Base-by-base conservation (phyloP, 495 filamentous ascomycete genomes). In the Aspergillus nanangensis region DNA sequence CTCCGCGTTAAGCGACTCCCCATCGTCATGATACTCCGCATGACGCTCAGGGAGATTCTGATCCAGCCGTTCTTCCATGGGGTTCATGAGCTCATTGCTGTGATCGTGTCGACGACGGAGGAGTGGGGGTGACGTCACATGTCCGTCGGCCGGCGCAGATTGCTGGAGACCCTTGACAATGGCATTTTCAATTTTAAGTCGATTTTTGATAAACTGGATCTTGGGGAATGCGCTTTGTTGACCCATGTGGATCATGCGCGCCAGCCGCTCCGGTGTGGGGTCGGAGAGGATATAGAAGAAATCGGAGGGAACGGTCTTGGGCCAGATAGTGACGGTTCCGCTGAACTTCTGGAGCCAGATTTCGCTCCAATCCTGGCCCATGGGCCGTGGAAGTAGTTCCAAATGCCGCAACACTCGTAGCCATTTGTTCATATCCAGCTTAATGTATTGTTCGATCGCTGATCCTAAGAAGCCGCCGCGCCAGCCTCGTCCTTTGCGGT, bases 301-400 rank as follows among this genome's bases (percentile, higher is more conserved):
- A 62, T 98, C 93, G 8, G 76, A 81, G 2, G 77, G 51, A 2
- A 79, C 69, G 33, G 75, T 80, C 61, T 90, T 88, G 2, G 93
- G 93, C 82, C 93, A 97, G 55, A 98, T 88, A 8, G 94, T 98
- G 47, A 97, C 85, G 14, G 88, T 96, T 31, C 93, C 93, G 49
- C 82, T 86, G 71, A 97, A 96, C 47, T 85, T 83, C 63, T 98
- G 93, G 22, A 98, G 77, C 87, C 90, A 97, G 25, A 98, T 84
- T 63, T 92, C 84, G 42, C 80, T 86, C 93, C 93, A 98, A 62
- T 98, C 94, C 62, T 96, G 92, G 8, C 89, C 90, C n/a, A 96
- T 55, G 0, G 87, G 88, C 0, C 93, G 80, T 7, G 93, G 93
- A 0, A 98, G 79, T 5, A 98, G 76, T 56, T 98, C 93, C 0